Conservation (phyloP, 306 rosid species). For the Ormosia emarginata region DNA sequence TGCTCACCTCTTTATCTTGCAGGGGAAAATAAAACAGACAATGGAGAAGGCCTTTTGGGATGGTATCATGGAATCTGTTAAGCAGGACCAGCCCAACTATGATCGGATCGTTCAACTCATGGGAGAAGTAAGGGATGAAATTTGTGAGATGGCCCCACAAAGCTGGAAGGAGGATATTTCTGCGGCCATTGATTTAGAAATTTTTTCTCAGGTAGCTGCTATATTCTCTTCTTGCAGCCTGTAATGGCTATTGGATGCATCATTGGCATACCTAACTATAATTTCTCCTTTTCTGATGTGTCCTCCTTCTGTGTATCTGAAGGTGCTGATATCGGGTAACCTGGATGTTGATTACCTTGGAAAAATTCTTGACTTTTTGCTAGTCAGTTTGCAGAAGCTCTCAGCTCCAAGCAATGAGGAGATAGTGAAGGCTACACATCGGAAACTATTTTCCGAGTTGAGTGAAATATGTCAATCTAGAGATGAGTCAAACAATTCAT, state of each 20-base stretch:
- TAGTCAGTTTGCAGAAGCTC: slow-evolving; percentile 76
- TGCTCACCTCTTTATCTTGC: slow-evolving; percentile 12
- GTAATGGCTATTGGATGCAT: background rate
- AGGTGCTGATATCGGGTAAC: slow-evolving; percentile 79
- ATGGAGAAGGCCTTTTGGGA: slow-evolving; percentile 98
- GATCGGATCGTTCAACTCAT: slow-evolving; percentile 65
- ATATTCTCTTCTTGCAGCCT: background rate
- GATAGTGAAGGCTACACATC: slow-evolving; percentile 54
- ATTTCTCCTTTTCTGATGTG: slow-evolving; percentile 9
- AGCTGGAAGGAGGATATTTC: slow-evolving; percentile 74
- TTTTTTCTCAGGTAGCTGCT: slow-evolving; percentile 69
- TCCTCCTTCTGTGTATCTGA: slow-evolving; percentile 18
- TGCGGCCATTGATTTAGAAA: slow-evolving; percentile 72
- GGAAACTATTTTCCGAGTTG: slow-evolving; percentile 58
- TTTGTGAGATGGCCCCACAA: slow-evolving; percentile 80
- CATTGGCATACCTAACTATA: background rate
- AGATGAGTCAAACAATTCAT: slow-evolving; percentile 50
- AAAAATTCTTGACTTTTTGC: slow-evolving; percentile 72
- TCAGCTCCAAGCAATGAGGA: slow-evolving; percentile 77
- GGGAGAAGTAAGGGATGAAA: slow-evolving; percentile 86
- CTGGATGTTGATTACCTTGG: slow-evolving; percentile 84
- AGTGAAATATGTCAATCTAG: slow-evolving; percentile 55
- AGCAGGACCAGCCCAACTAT: slow-evolving; percentile 65
- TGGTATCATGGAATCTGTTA: slow-evolving; percentile 68
- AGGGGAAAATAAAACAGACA: slow-evolving; percentile 67